phyloP scores from a whole-genome alignment of 2,329 filamentous ascomycete species.

The Aspergillus sp. region DNA sequence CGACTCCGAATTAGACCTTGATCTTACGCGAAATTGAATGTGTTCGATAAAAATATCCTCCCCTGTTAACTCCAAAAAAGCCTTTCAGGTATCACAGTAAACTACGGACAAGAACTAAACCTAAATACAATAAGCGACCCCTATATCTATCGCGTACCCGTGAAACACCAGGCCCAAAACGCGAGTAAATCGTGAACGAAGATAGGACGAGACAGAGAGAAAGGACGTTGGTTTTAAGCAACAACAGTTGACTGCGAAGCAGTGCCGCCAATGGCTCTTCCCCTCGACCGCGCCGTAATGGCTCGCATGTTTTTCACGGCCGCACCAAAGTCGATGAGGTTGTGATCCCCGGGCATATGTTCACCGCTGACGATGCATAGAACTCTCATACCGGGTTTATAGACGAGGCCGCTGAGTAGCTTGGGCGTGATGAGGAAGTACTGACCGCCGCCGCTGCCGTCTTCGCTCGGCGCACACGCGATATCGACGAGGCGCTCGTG shows the following conservation, averaged over 20 bases:
- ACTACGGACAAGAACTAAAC: conserved; percentile 1
- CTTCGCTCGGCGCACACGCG: conserved; percentile 63
- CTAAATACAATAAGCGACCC: background rate
- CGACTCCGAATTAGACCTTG: no score
- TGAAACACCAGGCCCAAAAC: background rate
- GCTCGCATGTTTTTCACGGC: conserved; percentile 37
- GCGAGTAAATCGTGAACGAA: background rate
- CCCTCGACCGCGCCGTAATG: conserved; percentile 21
- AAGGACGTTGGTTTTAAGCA: conserved; percentile 14
- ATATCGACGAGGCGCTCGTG: conserved; percentile 98
- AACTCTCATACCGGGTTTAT: conserved; percentile 87
- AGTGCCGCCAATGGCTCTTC: conserved; percentile 12
- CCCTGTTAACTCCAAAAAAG: background rate
- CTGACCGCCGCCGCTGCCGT: conserved; percentile 55
- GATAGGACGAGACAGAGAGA: background rate
- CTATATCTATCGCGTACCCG: background rate
- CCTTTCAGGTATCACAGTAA: conserved; percentile 2
- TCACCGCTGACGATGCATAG: conserved; percentile 93
- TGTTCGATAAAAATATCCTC: background rate
- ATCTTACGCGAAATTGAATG: background rate
- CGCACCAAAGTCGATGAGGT: conserved; percentile 36
- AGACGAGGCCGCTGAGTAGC: conserved; percentile 78
- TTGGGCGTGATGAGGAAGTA: conserved; percentile 99
- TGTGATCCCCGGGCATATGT: conserved; percentile 45
- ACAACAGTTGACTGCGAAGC: conserved; percentile 15